Conservation (phyloP, 2,329 filamentous ascomycete genomes). For the Colletotrichum eleusines region DNA sequence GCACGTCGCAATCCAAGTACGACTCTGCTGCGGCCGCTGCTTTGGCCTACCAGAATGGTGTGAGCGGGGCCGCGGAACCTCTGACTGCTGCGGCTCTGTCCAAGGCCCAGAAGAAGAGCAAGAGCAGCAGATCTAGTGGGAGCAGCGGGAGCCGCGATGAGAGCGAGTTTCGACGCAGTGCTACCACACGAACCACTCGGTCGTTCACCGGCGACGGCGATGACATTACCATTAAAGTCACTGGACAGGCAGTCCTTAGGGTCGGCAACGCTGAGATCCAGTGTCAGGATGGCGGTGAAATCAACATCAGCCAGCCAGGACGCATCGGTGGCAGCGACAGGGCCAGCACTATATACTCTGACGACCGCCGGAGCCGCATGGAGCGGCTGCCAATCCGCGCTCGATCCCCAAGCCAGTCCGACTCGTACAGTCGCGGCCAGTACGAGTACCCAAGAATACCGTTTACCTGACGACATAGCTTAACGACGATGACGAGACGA, state of each 20-base stretch:
- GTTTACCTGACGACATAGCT: constrained; percentile 31
- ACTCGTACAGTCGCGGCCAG: constrained; percentile 54
- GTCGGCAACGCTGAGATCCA: constrained; percentile 70
- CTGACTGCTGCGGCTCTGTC: constrained; percentile 69
- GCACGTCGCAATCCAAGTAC: constrained; percentile 54
- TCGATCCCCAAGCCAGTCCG: constrained; percentile 64
- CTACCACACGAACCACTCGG: constrained; percentile 71
- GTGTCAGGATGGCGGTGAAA: constrained; percentile 69
- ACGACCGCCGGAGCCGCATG: constrained; percentile 60
- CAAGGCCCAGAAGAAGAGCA: constrained; percentile 60
- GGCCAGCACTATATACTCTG: constrained; percentile 62
- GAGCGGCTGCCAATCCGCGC: constrained; percentile 60
- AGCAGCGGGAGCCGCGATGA: constrained; percentile 73
- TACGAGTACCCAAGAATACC: constrained; percentile 39
- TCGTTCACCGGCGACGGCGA: constrained; percentile 61
- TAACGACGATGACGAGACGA: constrained; percentile 38
- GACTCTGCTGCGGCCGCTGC: constrained; percentile 60
- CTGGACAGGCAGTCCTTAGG: constrained; percentile 66
- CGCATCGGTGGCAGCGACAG: constrained; percentile 64
- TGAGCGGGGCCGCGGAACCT: constrained; percentile 59
- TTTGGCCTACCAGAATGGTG: constrained; percentile 65
- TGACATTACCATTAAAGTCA: constrained; percentile 72
- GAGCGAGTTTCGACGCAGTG: constrained; percentile 72
- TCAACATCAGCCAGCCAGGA: constrained; percentile 62
- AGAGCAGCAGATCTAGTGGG: constrained; percentile 68